These are phyloP conservation scores for Musa acuminata DNA, from an alignment of 176 grass and related monocot genomes.

Conservation along the genomic window DNA sequence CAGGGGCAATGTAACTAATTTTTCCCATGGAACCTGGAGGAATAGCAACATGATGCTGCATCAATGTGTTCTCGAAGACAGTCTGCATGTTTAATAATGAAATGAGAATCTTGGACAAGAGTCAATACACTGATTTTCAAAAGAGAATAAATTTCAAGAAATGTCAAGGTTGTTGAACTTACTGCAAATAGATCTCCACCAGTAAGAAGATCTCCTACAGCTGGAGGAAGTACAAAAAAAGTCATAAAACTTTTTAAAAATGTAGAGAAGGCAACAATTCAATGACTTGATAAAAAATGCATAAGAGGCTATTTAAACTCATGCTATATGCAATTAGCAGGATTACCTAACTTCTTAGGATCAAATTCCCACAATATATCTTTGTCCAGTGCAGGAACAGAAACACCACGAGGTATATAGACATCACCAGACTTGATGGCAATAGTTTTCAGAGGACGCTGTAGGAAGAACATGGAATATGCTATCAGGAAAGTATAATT, in stretches of 20 bases:
- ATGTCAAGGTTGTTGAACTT: constrained; percentile 12
- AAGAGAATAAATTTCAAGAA: not conserved
- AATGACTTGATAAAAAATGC: not conserved
- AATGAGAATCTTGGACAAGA: constrained; percentile 14
- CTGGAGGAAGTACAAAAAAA: constrained; percentile 37
- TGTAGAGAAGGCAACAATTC: not conserved
- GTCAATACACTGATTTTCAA: too few relatives aligned
- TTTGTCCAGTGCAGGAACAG: constrained; percentile 85
- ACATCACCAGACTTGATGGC: constrained; percentile 82
- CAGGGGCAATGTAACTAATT: constrained; percentile 52
- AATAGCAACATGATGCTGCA: constrained; percentile 64
- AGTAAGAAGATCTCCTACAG: constrained; percentile 52
- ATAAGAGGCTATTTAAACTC: not conserved
- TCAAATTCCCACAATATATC: constrained; percentile 67
- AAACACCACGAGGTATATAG: constrained; percentile 85
- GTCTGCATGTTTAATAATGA: constrained; percentile 26
- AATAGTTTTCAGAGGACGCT: constrained; percentile 79
- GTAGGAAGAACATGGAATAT: constrained; percentile 14
- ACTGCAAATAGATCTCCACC: constrained; percentile 75
- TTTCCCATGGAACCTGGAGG: constrained; percentile 83
- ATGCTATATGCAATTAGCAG: not conserved
- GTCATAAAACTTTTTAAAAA: too few relatives aligned
- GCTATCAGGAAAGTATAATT: not conserved
- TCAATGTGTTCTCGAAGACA: constrained; percentile 64
- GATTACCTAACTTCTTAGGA: constrained; percentile 56